Percentiles rank a stretch among this genome's conserved stretches.
phyloP scores from a whole-genome alignment of 2,329 filamentous ascomycete genomes.

The Colletotrichum sp. region DNA sequence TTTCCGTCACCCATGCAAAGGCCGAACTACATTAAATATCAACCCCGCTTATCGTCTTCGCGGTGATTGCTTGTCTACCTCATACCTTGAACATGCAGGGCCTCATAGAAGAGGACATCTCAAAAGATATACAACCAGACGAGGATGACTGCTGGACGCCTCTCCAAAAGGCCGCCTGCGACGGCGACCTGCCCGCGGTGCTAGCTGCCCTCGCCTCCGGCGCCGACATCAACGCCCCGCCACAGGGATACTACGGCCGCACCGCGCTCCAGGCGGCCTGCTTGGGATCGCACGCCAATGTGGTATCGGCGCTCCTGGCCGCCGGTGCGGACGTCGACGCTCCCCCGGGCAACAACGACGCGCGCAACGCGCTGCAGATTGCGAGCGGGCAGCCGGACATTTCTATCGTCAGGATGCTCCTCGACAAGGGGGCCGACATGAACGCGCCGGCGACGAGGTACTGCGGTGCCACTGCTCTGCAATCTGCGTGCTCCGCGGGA shows the following conservation, averaged over 20 bases:
- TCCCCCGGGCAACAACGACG: conserved; percentile 37
- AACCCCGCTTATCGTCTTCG: not conserved
- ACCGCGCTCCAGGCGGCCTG: conserved; percentile 42
- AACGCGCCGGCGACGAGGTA: conserved; percentile 34
- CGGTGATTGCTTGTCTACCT: not conserved
- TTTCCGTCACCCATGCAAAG: not conserved
- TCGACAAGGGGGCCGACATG: conserved; percentile 32
- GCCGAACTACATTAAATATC: not conserved
- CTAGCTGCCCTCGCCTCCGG: conserved; percentile 27
- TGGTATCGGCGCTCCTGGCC: conserved; percentile 31
- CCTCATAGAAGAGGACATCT: not conserved
- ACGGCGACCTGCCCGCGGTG: conserved; percentile 32
- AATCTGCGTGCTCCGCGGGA: conserved; percentile 35
- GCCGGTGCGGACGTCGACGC: conserved; percentile 37
- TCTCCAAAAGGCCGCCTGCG: conserved; percentile 36
- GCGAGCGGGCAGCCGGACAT: conserved; percentile 33
- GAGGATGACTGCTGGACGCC: conserved; percentile 37
- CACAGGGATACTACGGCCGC: conserved; percentile 36
- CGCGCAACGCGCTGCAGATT: conserved; percentile 40
- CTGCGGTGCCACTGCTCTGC: conserved; percentile 42
- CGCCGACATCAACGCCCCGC: conserved; percentile 34
- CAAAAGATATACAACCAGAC: not conserved
- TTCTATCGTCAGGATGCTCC: conserved; percentile 28
- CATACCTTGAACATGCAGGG: not conserved
- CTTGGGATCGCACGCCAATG: conserved; percentile 26